These are phyloP conservation scores for Fusarium udum DNA, from an alignment of 2,329 filamentous ascomycete species.

Conservation along the genomic window DNA sequence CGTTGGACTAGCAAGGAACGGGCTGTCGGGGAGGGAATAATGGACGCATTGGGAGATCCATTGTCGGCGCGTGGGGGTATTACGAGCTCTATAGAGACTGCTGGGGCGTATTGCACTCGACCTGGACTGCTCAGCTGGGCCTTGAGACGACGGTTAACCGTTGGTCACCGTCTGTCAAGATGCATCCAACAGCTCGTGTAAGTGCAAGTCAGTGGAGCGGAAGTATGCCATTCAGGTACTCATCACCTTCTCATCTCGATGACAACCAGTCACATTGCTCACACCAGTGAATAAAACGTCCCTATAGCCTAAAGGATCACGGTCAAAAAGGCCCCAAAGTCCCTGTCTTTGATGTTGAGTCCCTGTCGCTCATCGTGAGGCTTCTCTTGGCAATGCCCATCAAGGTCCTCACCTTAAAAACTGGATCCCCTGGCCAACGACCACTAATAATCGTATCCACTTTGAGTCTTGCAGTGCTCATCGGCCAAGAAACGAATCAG, in stretches of 20 bases:
- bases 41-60: neutral
- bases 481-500: conserved; percentile 3
- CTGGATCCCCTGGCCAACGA: neutral
- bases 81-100: neutral
- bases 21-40: neutral
- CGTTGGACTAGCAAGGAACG: neutral
- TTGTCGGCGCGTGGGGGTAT: conserved; percentile 9
- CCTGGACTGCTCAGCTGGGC: neutral
- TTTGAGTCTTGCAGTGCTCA: neutral
- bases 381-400: conserved; percentile 36
- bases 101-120: neutral
- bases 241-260: neutral
- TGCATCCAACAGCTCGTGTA: neutral
- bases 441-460: neutral
- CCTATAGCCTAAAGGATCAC: neutral
- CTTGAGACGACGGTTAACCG: neutral
- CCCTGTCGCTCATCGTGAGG: conserved; percentile 9
- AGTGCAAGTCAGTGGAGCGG: neutral
- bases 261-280: neutral
- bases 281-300: neutral
- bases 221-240: neutral
- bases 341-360: neutral
- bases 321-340: neutral
- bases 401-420: conserved; percentile 42
- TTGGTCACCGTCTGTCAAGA: neutral